Evolutionary conservation across 2,329 filamentous ascomycete genomes (phyloP), one percentile per base, ranked within the genome.

Genomic region (Neurospora crassa): DNA sequence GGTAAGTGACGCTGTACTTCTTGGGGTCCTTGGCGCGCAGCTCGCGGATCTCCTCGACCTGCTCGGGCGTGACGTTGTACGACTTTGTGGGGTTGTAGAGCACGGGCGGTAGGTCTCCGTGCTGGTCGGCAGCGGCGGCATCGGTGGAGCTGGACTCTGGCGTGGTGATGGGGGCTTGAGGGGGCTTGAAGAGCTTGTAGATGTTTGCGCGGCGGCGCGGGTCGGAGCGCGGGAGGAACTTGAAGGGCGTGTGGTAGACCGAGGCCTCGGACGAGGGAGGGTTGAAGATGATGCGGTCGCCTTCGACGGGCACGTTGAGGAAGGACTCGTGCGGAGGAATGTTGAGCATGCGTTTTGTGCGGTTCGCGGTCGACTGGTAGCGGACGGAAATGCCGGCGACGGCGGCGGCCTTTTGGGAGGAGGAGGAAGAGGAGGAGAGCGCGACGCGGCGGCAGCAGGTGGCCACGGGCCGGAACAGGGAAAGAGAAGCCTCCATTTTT

Each of bases 241-340:
- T 86, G 81, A 89, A 86, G 71, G 89, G 89, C n/a, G 89, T 91
- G 81, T 90, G 86, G 76, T 84, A 84, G 71, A 89, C 87, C n/a
- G 87, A 80, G 14, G 83, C 79, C 42, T 80, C 81, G 67, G 83
- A 81, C 41, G 83, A 80, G 59, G 84, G 84, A 59, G 83, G 84
- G 79, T 85, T 85, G 80, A 84, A 84, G 75, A 85, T 80, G 76
- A 85, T 82, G 72, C 81, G 79, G 76, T 83, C 78, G 74, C 70
- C 40, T 80, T 78, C 72, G 53, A 74, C 73, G 59, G 72, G 40
- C 63, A 76, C 69, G 45, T 76, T 74, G 53, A 88, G 81, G 80
- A 91, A 90, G 75, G 87, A 88, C 45, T 85, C 81, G 81, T 90
- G 87, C 68, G 89, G 88, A 14, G 85, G 81, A 76, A 90, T 84